Base-by-base conservation (phyloP, 2,329 filamentous ascomycete genomes). In the Fusarium xylarioides region DNA sequence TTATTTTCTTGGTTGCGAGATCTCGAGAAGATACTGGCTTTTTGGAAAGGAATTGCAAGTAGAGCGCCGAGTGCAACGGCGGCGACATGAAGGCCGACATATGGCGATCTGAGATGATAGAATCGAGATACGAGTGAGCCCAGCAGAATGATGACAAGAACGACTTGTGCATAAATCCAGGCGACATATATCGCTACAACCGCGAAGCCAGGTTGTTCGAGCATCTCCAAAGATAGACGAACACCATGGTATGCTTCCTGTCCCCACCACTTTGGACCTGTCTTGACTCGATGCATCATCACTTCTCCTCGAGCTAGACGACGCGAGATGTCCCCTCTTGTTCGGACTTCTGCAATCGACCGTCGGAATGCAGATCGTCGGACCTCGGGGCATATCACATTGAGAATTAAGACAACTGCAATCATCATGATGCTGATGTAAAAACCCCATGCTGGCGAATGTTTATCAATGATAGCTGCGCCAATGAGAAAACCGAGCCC, bases 151-250 rank as follows among this genome's bases (percentile, higher is more conserved):
- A 95, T 92, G 65, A 94, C 86, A 61, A 95, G 84, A 10, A 93
- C 91, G 5, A 94, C 86, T 76, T 95, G 91, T 5, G 91, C 91
- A 79, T 95, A 94, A 50, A 94, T 92, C 93, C 93, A 95, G 11
- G 88, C 91, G 19, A 91, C 85, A 80, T 95, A 95, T n/a, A 93
- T 68, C 4, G 91, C 88, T 77, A 95, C 85, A 35, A 94, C 82
- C n/a, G 90, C 81, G 79, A 95, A 95, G 0, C 93, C 93, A 7
- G 91, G 88, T 78, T 95, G 93, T 42, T 87, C 88, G 56, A 94
- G 83, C 92, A 95, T 95, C 76, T 91, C 89, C 26, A 88, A 79
- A 53, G 88, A 91, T 49, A 95, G 84, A 23, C 89, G 83, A 26
- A 93, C 77, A 15, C 92, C 93, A 49, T 93, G 92, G 80, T 90